A percentile compares a stretch with the other conserved stretches of the same genome.
Conservation (phyloP, 495 filamentous ascomycete species). For the Rhypophila decipiens region DNA sequence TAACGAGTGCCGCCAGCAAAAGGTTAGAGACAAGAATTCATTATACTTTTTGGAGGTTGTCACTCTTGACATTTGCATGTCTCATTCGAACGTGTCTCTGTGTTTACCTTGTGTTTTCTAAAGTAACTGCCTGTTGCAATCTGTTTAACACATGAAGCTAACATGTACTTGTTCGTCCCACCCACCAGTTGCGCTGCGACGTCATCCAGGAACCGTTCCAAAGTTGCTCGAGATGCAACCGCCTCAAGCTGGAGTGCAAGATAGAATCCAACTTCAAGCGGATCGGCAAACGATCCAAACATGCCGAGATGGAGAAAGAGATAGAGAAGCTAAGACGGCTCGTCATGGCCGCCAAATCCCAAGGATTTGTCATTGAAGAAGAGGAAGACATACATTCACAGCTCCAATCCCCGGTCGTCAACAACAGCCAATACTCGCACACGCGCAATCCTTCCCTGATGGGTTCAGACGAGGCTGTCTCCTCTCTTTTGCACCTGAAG, state of each 20-base stretch:
- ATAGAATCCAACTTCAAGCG: conserved; percentile 94
- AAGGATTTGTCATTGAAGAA: conserved; percentile 46
- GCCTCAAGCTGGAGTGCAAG: conserved; percentile 79
- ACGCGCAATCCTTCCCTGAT: conserved; percentile 55
- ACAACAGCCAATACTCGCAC: conserved; percentile 48
- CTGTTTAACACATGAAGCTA: background rate
- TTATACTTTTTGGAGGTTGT: background rate
- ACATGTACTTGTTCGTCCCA: background rate
- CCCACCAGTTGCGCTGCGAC: conserved; percentile 68
- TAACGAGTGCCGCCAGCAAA: conserved; percentile 94
- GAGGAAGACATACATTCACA: conserved; percentile 37
- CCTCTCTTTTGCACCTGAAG: conserved; percentile 71
- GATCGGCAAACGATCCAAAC: conserved; percentile 80
- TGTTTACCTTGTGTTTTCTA: no score
- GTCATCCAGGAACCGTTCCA: conserved; percentile 80
- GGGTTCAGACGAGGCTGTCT: conserved; percentile 80
- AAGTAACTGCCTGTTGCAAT: background rate
- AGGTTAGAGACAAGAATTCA: conserved; percentile 49
- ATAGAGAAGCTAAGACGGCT: conserved; percentile 51
- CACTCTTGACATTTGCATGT: no score
- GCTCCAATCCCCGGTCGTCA: conserved; percentile 50
- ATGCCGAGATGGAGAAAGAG: conserved; percentile 90
- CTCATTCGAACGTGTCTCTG: no score
- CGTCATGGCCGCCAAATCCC: conserved; percentile 41
- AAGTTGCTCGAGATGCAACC: conserved; percentile 75